Evolutionary conservation across 805 yeast species (phyloP).

Genomic region (Ogataea philodendri): DNA sequence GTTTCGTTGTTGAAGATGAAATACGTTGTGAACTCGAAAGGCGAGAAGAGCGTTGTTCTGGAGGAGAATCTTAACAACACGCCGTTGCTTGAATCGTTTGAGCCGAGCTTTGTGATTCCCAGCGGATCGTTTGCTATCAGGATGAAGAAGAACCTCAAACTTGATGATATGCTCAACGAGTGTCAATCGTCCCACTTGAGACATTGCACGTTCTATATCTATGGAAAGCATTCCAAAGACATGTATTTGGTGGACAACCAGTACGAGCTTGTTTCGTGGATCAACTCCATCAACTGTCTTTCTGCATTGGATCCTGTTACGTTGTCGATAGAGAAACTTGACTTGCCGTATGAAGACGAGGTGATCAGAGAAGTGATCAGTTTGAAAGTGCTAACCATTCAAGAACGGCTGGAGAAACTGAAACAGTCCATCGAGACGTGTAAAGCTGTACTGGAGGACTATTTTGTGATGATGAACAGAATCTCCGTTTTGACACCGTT

Average conservation of each 20-base stretch:
- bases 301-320: slow-evolving; percentile 44
- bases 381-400: slow-evolving; percentile 11
- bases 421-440: slow-evolving; percentile 27
- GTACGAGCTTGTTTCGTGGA: slow-evolving; percentile 59
- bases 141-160: slow-evolving; percentile 23
- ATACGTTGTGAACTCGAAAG: slow-evolving; percentile 16
- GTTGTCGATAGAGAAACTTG: slow-evolving; percentile 23
- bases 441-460: slow-evolving; percentile 36
- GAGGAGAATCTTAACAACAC: slow-evolving; percentile 26
- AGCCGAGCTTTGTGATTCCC: slow-evolving; percentile 28
- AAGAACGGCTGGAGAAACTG: slow-evolving; percentile 13
- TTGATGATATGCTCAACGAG: slow-evolving; percentile 26
- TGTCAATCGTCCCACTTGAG: slow-evolving; percentile 10
- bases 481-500: slow-evolving; percentile 54
- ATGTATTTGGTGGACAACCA: slow-evolving; percentile 41
- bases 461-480: slow-evolving; percentile 37
- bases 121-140: slow-evolving; percentile 32
- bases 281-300: slow-evolving; percentile 50
- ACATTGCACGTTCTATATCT: slow-evolving; percentile 37
- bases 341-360: slow-evolving; percentile 6
- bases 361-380: slow-evolving; percentile 23
- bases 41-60: slow-evolving; percentile 26
- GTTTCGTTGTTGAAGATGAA: slow-evolving; percentile 35
- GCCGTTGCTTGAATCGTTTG: slow-evolving; percentile 23
- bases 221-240: slow-evolving; percentile 40